Percentiles rank a stretch among this genome's conserved stretches.
phyloP scores from a whole-genome alignment of 495 filamentous ascomycete species.

The Cladorrhinum samala region DNA sequence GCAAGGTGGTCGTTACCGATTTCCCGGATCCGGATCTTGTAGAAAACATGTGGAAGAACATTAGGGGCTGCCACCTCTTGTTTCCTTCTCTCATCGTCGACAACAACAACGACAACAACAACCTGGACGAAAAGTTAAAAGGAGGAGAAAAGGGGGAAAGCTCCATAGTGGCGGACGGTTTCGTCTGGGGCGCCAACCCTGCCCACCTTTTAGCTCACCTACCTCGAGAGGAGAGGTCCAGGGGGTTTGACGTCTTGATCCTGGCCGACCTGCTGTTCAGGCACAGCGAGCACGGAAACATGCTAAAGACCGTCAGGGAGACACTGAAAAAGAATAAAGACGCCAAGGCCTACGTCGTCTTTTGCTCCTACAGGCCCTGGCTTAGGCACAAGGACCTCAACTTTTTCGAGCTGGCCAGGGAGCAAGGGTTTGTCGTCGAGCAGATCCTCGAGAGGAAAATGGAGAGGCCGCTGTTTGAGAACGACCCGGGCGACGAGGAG shows the following conservation, averaged over 20 bases:
- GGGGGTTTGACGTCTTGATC: constrained; percentile 71
- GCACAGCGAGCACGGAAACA: constrained; percentile 72
- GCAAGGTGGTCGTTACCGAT: constrained; percentile 72
- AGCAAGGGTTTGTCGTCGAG: constrained; percentile 62
- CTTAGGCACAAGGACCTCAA: constrained; percentile 71
- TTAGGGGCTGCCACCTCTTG: constrained; percentile 41
- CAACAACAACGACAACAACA: too few relatives aligned
- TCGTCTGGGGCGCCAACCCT: constrained; percentile 68
- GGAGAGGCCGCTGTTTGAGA: constrained; percentile 80
- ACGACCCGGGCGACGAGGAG: constrained; percentile 73
- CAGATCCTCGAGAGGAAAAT: constrained; percentile 75
- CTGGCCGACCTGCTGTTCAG: constrained; percentile 87
- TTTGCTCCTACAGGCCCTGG: constrained; percentile 91
- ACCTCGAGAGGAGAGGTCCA: constrained; percentile 2
- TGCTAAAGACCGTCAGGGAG: constrained; percentile 61
- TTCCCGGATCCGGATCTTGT: constrained; percentile 80
- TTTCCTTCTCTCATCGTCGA: too few relatives aligned
- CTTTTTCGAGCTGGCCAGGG: constrained; percentile 72
- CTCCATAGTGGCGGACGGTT: constrained; percentile 55
- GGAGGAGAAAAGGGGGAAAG: too few relatives aligned
- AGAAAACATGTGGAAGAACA: constrained; percentile 66
- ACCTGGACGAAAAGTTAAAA: too few relatives aligned
- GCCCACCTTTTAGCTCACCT: constrained; percentile 48
- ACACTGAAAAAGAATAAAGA: constrained; percentile 51
- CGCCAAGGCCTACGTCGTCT: constrained; percentile 75